Conservation (phyloP, 169 alveolate genomes). For the Cryptosporidium meleagridis region DNA sequence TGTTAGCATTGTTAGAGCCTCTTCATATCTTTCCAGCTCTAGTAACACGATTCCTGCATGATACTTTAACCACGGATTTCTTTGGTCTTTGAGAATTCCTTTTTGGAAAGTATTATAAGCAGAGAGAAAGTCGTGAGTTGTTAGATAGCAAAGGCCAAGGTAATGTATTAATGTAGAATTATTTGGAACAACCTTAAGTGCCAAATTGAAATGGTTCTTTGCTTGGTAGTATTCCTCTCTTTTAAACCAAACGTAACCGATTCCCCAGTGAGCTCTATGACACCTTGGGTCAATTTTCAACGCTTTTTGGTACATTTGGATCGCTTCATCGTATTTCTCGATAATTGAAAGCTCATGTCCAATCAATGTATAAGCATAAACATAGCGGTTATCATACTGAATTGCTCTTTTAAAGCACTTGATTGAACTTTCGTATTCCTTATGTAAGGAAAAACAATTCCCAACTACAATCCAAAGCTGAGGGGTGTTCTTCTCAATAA, state of each 20-base stretch:
- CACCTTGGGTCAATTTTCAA: conserved; percentile 85
- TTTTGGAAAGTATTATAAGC: conserved; percentile 82
- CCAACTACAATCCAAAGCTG: conserved; percentile 90
- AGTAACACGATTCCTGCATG: conserved; percentile 82
- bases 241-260: conserved; percentile 87
- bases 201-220: conserved; percentile 80
- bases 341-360: conserved; percentile 89
- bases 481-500: conserved; percentile 78
- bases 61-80: conserved; percentile 84
- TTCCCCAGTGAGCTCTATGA: conserved; percentile 90
- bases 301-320: conserved; percentile 84
- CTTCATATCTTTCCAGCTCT: conserved; percentile 82
- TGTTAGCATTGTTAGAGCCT: conserved; percentile 83
- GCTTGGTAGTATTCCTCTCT: conserved; percentile 87
- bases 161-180: conserved; percentile 84
- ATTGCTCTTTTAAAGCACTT: conserved; percentile 88
- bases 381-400: conserved; percentile 82
- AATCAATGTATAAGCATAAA: conserved; percentile 86
- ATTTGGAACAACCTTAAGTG: conserved; percentile 82
- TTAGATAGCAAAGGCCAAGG: conserved; percentile 85
- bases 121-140: conserved; percentile 79
- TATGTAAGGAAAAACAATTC: conserved; percentile 86
- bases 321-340: conserved; percentile 87
- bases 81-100: conserved; percentile 82
- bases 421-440: conserved; percentile 88